A percentile compares a stretch with the other conserved stretches of the same genome.
Evolutionary conservation across 2,329 filamentous ascomycete species (phyloP).

Genomic region (Botrytis cinerea): DNA sequence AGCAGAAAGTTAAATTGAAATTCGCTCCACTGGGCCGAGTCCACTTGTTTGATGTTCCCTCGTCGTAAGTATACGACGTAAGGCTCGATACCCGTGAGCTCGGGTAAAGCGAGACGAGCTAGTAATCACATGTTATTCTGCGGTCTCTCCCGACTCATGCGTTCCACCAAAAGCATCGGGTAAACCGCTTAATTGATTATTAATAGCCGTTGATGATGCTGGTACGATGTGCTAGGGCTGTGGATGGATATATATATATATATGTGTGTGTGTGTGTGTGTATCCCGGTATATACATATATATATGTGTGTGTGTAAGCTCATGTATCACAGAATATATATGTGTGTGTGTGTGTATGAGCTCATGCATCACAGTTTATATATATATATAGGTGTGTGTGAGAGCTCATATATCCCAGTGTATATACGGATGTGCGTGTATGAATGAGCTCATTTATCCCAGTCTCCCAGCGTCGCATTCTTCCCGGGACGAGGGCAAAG

Average conservation of each 20-base stretch:
- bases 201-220: not conserved
- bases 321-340: not conserved
- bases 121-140: not conserved
- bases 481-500: too few relatives aligned
- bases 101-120: not conserved
- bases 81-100: not conserved
- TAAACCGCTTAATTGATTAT: not conserved
- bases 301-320: too few relatives aligned
- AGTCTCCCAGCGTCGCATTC: not conserved
- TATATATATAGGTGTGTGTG: too few relatives aligned
- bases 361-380: too few relatives aligned
- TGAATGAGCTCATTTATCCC: not conserved
- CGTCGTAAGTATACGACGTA: not conserved
- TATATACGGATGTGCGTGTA: too few relatives aligned
- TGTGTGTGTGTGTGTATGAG: not conserved
- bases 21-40: not conserved
- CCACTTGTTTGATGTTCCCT: not conserved
- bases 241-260: too few relatives aligned
- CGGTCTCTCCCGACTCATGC: not conserved
- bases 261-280: too few relatives aligned
- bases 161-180: not conserved
- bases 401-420: not conserved
- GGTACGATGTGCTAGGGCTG: too few relatives aligned
- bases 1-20: not conserved
- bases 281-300: too few relatives aligned